phyloP scores from a whole-genome alignment of 257 asterid species.

The Solanum lycopersicoides region DNA sequence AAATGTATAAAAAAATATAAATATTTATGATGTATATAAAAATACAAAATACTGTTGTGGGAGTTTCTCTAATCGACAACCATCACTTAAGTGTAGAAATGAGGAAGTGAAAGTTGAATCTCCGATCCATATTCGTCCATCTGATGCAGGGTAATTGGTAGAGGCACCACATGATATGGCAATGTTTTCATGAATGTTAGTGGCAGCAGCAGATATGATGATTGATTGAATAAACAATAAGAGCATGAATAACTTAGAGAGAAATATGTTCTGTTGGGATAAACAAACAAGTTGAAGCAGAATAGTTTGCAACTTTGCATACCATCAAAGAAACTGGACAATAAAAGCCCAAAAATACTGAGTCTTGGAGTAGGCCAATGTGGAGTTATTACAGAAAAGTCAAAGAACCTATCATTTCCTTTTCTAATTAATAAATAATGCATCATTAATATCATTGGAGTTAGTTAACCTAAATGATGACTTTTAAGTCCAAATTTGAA shows the following conservation, averaged over 20 bases:
- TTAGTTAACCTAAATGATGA: not conserved
- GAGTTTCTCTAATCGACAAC: too few relatives aligned
- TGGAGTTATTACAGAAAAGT: not conserved
- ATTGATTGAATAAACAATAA: not conserved
- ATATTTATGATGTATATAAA: too few relatives aligned
- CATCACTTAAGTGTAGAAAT: conserved; percentile 18
- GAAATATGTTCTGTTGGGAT: not conserved
- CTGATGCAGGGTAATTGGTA: conserved; percentile 12
- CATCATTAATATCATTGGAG: not conserved
- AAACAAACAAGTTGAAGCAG: not conserved
- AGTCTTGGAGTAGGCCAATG: not conserved
- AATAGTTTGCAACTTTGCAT: not conserved
- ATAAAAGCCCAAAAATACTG: not conserved
- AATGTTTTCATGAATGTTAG: conserved; percentile 1
- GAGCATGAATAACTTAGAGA: not conserved
- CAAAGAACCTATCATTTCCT: not conserved
- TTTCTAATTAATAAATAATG: too few relatives aligned
- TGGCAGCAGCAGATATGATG: conserved; percentile 14
- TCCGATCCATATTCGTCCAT: conserved; percentile 48
- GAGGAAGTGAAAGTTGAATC: conserved; percentile 18
- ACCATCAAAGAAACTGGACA: not conserved
- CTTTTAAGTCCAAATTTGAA: not conserved
- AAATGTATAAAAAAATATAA: too few relatives aligned
- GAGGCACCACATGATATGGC: conserved; percentile 56
- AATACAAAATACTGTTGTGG: too few relatives aligned